phyloP scores from a whole-genome alignment of 495 filamentous ascomycete genomes.

The Talaromyces proteolyticus region DNA sequence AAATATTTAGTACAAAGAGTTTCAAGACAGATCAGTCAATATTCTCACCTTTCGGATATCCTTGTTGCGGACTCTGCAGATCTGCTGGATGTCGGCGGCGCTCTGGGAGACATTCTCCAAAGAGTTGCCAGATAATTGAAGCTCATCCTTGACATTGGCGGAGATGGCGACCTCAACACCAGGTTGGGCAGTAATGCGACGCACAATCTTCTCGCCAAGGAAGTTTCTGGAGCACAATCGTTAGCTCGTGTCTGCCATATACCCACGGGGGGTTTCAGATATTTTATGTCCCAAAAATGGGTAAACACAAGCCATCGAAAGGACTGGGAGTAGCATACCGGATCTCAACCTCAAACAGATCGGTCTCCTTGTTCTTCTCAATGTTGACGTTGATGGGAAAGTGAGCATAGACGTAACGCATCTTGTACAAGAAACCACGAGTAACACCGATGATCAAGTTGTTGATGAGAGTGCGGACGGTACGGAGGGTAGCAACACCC shows the following conservation, averaged over 20 bases:
- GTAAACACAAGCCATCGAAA: too few relatives aligned
- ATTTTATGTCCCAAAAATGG: background rate
- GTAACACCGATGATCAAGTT: constrained; percentile 98
- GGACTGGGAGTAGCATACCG: constrained; percentile 80
- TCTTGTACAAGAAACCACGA: constrained; percentile 99
- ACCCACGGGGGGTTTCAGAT: too few relatives aligned
- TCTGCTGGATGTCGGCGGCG: constrained; percentile 98
- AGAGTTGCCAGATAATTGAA: constrained; percentile 87
- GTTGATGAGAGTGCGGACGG: constrained; percentile 94
- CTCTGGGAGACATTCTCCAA: constrained; percentile 95
- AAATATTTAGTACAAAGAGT: constrained; percentile 22
- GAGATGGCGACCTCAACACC: constrained; percentile 89
- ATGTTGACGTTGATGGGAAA: constrained; percentile 99
- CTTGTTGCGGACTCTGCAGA: constrained; percentile 99
- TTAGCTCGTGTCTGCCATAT: too few relatives aligned
- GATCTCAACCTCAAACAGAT: constrained; percentile 87
- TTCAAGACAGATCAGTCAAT: background rate
- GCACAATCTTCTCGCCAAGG: constrained; percentile 99
- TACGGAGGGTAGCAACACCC: constrained; percentile 94
- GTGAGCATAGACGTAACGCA: constrained; percentile 99
- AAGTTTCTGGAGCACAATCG: constrained; percentile 77
- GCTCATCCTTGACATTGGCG: constrained; percentile 93
- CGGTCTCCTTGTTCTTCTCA: constrained; percentile 91
- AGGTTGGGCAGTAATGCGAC: constrained; percentile 76
- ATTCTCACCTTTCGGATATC: constrained; percentile 97